A percentile compares a stretch with the other conserved stretches of the same genome.
Evolutionary conservation across 192 early-diverging fungal species (phyloP).

Genomic region (Spizellomyces sp.): DNA sequence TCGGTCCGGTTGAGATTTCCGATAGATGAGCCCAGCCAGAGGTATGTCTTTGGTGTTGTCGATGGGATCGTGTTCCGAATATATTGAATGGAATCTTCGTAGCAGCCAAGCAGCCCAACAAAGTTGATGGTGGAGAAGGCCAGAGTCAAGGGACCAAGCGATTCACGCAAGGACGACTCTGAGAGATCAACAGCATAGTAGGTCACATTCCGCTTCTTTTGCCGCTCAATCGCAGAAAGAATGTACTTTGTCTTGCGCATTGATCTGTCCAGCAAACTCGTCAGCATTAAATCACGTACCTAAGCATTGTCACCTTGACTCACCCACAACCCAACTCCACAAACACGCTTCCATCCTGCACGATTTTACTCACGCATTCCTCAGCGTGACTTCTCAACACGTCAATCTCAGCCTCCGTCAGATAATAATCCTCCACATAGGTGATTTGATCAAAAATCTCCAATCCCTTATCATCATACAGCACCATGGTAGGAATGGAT

Average conservation of each 20-base stretch:
- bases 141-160: slow-evolving; percentile 65
- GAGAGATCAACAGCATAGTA: slow-evolving; percentile 94
- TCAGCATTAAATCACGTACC: neutral
- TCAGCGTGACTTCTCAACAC: slow-evolving; percentile 66
- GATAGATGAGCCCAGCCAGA: slow-evolving; percentile 92
- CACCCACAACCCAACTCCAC: slow-evolving; percentile 87
- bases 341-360: slow-evolving; percentile 69
- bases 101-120: slow-evolving; percentile 83
- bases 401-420: slow-evolving; percentile 84
- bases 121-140: slow-evolving; percentile 69
- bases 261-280: slow-evolving; percentile 25
- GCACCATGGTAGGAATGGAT: slow-evolving; percentile 78
- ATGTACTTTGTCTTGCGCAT: slow-evolving; percentile 87
- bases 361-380: slow-evolving; percentile 62
- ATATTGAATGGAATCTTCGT: slow-evolving; percentile 79
- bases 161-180: slow-evolving; percentile 71
- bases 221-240: slow-evolving; percentile 71
- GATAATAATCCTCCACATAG: slow-evolving; percentile 81
- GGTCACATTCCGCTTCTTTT: slow-evolving; percentile 56
- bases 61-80: slow-evolving; percentile 49
- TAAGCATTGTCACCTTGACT: slow-evolving; percentile 40
- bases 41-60: slow-evolving; percentile 65
- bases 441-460: slow-evolving; percentile 92
- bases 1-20: slow-evolving; percentile 74
- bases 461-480: slow-evolving; percentile 83